Conservation (phyloP, 306 rosid genomes). For the Prunus dulcis region DNA sequence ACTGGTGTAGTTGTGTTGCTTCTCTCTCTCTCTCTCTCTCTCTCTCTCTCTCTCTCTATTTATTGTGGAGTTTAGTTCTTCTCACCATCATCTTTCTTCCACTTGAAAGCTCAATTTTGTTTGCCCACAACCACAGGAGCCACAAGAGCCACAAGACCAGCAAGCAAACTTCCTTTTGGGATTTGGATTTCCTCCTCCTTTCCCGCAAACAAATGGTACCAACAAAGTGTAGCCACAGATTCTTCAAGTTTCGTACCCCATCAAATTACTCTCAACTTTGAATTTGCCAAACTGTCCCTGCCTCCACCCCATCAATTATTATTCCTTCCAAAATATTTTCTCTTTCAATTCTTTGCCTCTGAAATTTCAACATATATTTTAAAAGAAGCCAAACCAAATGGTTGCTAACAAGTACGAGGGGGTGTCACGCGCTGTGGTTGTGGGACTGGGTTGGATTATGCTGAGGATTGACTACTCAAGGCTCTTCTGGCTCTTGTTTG, state of each 20-base stretch:
- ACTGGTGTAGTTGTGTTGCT: too few species aligned
- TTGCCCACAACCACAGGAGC: neutral
- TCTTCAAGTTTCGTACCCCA: conserved; percentile 58
- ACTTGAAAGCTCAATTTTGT: too few species aligned
- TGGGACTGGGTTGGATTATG: conserved; percentile 54
- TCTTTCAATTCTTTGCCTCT: neutral
- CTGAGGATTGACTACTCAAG: conserved; percentile 53
- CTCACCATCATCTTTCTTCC: too few species aligned
- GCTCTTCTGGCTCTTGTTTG: conserved; percentile 64
- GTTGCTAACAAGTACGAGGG: conserved; percentile 42
- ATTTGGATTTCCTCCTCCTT: neutral
- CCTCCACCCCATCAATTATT: conserved; percentile 16
- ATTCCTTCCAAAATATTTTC: neutral
- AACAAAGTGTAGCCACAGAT: conserved; percentile 37
- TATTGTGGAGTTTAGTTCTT: too few species aligned
- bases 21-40: neutral
- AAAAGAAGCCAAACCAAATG: conserved; percentile 30
- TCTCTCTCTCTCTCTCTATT: neutral
- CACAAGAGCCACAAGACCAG: too few species aligned
- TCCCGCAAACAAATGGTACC: conserved; percentile 29
- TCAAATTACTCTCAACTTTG: neutral
- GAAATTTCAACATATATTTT: neutral
- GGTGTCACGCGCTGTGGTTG: conserved; percentile 30
- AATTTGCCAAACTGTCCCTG: conserved; percentile 35
- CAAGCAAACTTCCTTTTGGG: neutral